Percentiles rank a stretch among this genome's conserved stretches.
Evolutionary conservation across 2,329 filamentous ascomycete genomes (phyloP).

Genomic region (Pseudomassariella vexata): DNA sequence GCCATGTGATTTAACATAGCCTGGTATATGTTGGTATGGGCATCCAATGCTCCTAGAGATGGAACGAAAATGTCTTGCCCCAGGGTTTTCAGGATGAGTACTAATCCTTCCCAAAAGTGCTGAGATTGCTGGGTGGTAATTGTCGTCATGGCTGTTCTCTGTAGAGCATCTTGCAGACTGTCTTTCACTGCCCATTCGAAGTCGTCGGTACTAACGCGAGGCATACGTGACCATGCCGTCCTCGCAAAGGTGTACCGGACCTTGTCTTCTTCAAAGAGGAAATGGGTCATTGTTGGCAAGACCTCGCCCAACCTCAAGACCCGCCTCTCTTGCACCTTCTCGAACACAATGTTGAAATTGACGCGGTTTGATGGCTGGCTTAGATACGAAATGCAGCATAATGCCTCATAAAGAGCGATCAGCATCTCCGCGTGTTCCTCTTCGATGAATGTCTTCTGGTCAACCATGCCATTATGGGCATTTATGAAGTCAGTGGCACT

Average conservation of each 20-base stretch:
- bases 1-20: slow-evolving; percentile 52
- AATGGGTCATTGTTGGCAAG: slow-evolving; percentile 77
- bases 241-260: slow-evolving; percentile 62
- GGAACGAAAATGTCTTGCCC: slow-evolving; percentile 70
- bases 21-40: slow-evolving; percentile 66
- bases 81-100: slow-evolving; percentile 67
- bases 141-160: slow-evolving; percentile 48
- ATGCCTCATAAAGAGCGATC: slow-evolving; percentile 78
- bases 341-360: slow-evolving; percentile 78
- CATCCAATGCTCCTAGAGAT: slow-evolving; percentile 72
- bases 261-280: slow-evolving; percentile 71
- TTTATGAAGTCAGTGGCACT: slow-evolving; percentile 49
- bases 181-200: slow-evolving; percentile 86
- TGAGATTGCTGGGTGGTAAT: slow-evolving; percentile 44
- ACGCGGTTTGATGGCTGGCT: slow-evolving; percentile 42
- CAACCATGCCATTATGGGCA: slow-evolving; percentile 29
- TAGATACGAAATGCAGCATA: slow-evolving; percentile 80
- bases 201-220: slow-evolving; percentile 61
- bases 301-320: slow-evolving; percentile 69
- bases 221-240: slow-evolving; percentile 59
- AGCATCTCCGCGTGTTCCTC: slow-evolving; percentile 53
- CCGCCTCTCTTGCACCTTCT: slow-evolving; percentile 70
- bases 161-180: slow-evolving; percentile 62
- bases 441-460: slow-evolving; percentile 32
- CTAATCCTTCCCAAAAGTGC: slow-evolving; percentile 74